Conservation (phyloP, 2,329 filamentous ascomycete genomes). For the Sporothrix globosa region DNA sequence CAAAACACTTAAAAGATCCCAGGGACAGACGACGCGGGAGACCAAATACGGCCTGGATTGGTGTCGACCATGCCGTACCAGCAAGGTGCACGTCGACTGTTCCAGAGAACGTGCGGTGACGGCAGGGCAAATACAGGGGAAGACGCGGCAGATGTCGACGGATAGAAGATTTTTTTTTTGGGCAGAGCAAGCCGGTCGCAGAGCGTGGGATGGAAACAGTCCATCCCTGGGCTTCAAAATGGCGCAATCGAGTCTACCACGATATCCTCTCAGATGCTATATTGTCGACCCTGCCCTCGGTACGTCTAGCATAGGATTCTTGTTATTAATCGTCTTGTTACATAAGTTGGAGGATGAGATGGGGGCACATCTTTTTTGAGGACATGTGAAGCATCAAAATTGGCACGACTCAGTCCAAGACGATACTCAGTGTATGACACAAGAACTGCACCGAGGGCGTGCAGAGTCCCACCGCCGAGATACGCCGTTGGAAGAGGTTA, state of each 20-base stretch:
- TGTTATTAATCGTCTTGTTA: not conserved
- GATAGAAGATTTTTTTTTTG: not conserved
- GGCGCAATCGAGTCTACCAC: conserved; percentile 3
- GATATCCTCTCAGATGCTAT: not conserved
- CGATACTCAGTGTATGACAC: too few species aligned
- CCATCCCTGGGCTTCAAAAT: conserved; percentile 4
- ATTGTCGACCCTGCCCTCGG: not conserved
- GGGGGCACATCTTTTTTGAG: not conserved
- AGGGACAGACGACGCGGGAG: not conserved
- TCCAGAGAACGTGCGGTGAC: not conserved
- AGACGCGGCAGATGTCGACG: not conserved
- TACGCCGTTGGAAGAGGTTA: too few species aligned
- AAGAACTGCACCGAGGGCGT: too few species aligned
- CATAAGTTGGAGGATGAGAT: not conserved
- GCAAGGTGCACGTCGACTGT: not conserved
- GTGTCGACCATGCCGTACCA: not conserved
- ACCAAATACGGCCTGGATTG: not conserved
- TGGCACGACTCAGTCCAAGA: too few species aligned
- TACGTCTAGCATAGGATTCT: not conserved
- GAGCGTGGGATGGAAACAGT: conserved; percentile 15
- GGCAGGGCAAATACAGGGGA: not conserved
- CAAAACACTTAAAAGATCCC: too few species aligned
- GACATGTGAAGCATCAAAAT: too few species aligned
- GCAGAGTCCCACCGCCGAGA: too few species aligned
- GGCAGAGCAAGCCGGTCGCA: too few species aligned